phyloP scores from a whole-genome alignment of 2,329 filamentous ascomycete species.

The Cladorrhinum sp. region DNA sequence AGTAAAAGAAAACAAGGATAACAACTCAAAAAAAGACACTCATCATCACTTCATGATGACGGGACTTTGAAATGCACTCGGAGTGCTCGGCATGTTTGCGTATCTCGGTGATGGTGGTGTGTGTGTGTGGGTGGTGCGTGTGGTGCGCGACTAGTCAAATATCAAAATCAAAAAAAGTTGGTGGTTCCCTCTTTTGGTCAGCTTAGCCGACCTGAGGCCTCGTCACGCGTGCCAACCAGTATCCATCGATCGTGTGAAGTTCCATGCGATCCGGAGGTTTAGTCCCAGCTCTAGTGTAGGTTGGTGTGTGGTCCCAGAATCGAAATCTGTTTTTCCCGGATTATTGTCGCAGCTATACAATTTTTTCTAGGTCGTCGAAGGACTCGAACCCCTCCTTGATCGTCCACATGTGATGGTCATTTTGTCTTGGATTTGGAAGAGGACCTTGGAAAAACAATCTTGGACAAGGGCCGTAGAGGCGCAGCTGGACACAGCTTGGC shows the following conservation, averaged over 20 bases:
- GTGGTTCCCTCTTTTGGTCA: constrained; percentile 18
- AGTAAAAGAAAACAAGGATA: not conserved
- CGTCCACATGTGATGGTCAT: constrained; percentile 14
- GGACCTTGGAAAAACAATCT: constrained; percentile 11
- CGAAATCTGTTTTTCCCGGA: constrained; percentile 12
- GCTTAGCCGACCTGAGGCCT: constrained; percentile 17
- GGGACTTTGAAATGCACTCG: constrained; percentile 6
- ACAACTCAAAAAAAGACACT: not conserved
- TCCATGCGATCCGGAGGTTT: constrained; percentile 8
- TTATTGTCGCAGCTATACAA: not conserved
- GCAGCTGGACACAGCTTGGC: constrained; percentile 14
- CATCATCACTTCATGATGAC: constrained; percentile 5
- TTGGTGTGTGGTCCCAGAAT: not conserved
- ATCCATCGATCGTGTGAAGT: constrained; percentile 12
- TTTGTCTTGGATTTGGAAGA: constrained; percentile 1
- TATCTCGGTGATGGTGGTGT: constrained; percentile 10
- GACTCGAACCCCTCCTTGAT: constrained; percentile 6
- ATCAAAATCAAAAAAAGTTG: constrained; percentile 8
- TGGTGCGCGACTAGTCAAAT: constrained; percentile 19
- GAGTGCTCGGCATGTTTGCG: constrained; percentile 17
- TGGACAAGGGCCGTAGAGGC: constrained; percentile 11
- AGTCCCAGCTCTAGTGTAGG: not conserved
- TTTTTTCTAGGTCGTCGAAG: constrained; percentile 11
- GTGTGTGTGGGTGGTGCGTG: no score
- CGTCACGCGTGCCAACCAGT: constrained; percentile 22